Percentiles rank a stretch among this genome's conserved stretches.
Conservation (phyloP, 352 stramenopile genomes). For the Chrysophaeum taylorii region DNA sequence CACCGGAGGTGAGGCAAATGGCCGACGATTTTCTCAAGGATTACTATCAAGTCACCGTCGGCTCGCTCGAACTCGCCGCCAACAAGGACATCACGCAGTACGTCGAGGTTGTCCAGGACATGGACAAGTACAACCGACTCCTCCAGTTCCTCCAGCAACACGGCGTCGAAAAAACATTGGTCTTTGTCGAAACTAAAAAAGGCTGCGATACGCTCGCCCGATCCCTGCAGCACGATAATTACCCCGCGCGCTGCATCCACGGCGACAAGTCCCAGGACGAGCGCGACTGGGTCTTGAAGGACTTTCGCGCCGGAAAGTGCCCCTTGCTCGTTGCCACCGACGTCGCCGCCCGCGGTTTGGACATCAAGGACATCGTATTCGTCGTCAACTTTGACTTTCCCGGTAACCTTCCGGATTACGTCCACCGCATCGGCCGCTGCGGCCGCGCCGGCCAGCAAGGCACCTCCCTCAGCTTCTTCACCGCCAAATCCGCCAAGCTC, state of each 20-base stretch:
- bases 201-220: constrained; percentile 89
- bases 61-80: constrained; percentile 86
- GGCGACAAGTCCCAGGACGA: constrained; percentile 92
- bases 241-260: constrained; percentile 92
- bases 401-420: constrained; percentile 96
- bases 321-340: constrained; percentile 95
- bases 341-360: constrained; percentile 94
- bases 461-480: constrained; percentile 85
- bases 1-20: constrained; percentile 90
- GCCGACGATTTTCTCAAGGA: constrained; percentile 90
- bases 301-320: constrained; percentile 89
- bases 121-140: constrained; percentile 85
- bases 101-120: constrained; percentile 87
- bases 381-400: constrained; percentile 99
- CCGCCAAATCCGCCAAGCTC: constrained; percentile 60
- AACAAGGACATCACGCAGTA: constrained; percentile 97
- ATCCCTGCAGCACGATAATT: constrained; percentile 79
- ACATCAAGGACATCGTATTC: constrained; percentile 97
- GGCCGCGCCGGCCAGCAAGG: constrained; percentile 90
- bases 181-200: constrained; percentile 99
- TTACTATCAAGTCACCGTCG: constrained; percentile 88
- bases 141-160: constrained; percentile 58
- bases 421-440: constrained; percentile 95
- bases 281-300: constrained; percentile 87
- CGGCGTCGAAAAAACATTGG: constrained; percentile 80